Evolutionary conservation across 345 rosid species (phyloP), one percentile per base, ranked within the genome.

Genomic region (Pugionium dolabratum): DNA sequence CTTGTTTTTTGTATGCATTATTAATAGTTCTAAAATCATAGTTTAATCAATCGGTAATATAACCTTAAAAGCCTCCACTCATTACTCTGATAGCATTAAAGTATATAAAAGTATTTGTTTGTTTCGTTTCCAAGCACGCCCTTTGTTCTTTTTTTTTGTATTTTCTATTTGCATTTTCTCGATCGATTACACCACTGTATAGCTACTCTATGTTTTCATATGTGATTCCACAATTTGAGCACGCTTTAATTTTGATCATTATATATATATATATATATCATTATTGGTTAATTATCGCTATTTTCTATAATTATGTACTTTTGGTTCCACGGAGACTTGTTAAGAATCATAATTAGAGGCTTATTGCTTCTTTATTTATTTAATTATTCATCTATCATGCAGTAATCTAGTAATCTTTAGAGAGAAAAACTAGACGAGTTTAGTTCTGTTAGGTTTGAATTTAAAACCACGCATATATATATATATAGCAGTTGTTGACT

Each of bases 91-190:
- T 54, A 32, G 42, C 57, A 47, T 46, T 7, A 39, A 3, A 7
- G 50, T 40, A 2, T 40, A 2, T 29, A 32, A 18, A 18, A 18
- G 18, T 41, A 41, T 33, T 53, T 44, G 76, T 64, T 58, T 58
- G 35, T 65, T 59, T 41, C 28, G 4, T 52, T 58, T 72, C 62
- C 36, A 66, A 44, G 56, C 76, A 66, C 71, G 71, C 71, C 53
- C 48, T 51, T 57, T 34, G 42, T 46, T 64, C 34, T 18, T 18
- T 3, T 4, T 49, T 57, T 47, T 40, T 34, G 37, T 62, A 6
- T 7, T 4, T 63, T 40, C 26, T 54, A 55, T 41, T 31, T 39
- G 49, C 56, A 54, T 54, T 54, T 62, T 63, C 39, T 63, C 57
- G 67, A 63, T 35, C 34, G 27, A 5, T 44, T 51, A 51, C 61